Evolutionary conservation across 495 filamentous ascomycete species (phyloP), one percentile per base, ranked within the genome.

Genomic region (Ramalina peruviana): DNA sequence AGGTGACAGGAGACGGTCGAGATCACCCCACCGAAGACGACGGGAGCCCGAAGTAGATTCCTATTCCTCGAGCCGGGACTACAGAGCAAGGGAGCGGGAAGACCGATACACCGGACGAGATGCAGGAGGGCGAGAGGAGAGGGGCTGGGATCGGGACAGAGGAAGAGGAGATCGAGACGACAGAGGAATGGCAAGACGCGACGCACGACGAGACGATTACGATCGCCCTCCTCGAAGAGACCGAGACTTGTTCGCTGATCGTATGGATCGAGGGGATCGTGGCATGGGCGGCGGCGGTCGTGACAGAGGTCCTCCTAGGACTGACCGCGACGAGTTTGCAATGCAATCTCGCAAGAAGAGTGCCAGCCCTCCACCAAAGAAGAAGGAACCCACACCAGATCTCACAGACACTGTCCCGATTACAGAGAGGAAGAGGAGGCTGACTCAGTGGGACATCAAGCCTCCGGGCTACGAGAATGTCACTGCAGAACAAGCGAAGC

Each of bases 381-480:
- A 92, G 74, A 81, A 82, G 60, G 92, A 97, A 64, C 85, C 90
- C 20, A 97, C 92, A 0, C 93, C 92, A 21, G 93, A 99, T 66
- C 71, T 99, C 62, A 94, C 89, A 52, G 81, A 94, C 58, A 70
- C 87, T 51, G 69, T 80, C 23, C 77, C 86, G 9, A 71, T 99
- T 47, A 70, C 85, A 47, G 79, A 87, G 56, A 81, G 89, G 49
- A 88, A 86, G 73, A 81, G 92, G 57, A 81, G 92, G 48, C 67
- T 97, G 71, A 96, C 88, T 26, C 94, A 97, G 65, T 99, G 92
- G 92, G 92, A 99, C 63, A 94, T 99, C 65, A 99, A 97, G 70
- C 92, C 92, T 12, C 86, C 87, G 19, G 90, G 92, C 26, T 99
- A 99, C 60, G 92, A 97, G 65, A 95, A 94, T 68, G 92, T 99